Evolutionary conservation across 306 rosid genomes (phyloP).

Genomic region (Astragalus glycyphyllos): DNA sequence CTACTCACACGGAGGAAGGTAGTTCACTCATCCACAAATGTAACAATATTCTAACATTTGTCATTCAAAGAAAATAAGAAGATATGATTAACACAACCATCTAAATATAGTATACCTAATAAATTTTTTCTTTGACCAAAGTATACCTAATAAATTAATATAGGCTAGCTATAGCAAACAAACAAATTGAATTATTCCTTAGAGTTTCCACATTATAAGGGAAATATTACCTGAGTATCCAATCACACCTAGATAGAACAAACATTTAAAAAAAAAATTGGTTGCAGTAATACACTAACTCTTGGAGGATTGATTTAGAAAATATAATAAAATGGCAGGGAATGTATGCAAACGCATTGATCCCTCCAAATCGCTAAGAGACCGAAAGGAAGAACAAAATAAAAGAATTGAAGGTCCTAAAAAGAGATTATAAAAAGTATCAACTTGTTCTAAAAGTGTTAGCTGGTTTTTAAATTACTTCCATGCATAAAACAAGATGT

Average conservation of each 20-base stretch:
- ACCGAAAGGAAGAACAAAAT: background rate
- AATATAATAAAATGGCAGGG: constrained; percentile 5
- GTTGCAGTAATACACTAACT: background rate
- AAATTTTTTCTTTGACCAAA: no score
- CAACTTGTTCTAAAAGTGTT: background rate
- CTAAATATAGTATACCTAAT: no score
- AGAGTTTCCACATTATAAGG: no score
- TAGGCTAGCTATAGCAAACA: no score
- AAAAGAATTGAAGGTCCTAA: background rate
- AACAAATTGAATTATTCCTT: no score
- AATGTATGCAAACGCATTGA: constrained; percentile 16
- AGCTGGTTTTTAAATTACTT: background rate
- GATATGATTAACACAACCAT: no score
- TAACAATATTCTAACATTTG: no score
- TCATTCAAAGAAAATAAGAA: no score
- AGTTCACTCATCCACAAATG: no score
- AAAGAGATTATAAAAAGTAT: background rate
- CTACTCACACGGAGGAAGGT: no score
- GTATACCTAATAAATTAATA: no score
- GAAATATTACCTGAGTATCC: no score
- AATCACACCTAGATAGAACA: background rate
- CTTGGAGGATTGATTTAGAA: constrained; percentile 16
- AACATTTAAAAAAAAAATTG: background rate
- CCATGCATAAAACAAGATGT: constrained; percentile 24
- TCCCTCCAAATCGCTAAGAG: constrained; percentile 16